These are phyloP conservation scores for Myxozyma mucilagina DNA, from an alignment of 805 yeast genomes.

Conservation along the genomic window DNA sequence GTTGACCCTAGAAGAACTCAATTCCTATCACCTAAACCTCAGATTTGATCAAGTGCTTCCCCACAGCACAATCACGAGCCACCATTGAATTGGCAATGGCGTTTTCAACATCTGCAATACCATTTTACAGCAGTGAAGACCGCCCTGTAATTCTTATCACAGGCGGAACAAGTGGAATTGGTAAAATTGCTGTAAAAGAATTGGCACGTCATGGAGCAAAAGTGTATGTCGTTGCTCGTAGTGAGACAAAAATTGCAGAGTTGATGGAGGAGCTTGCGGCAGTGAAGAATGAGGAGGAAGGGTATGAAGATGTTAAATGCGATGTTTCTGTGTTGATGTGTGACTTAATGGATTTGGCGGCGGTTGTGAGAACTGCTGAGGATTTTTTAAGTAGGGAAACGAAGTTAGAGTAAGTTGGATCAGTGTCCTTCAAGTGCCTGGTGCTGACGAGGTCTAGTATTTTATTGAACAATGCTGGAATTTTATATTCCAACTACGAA, in stretches of 20 bases:
- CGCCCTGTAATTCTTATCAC: conserved; percentile 18
- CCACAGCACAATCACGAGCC: background rate
- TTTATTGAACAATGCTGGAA: conserved; percentile 76
- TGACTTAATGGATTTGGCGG: conserved; percentile 14
- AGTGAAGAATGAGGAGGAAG: background rate
- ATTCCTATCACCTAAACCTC: background rate
- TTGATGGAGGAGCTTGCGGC: conserved; percentile 7
- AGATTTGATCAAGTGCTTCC: background rate
- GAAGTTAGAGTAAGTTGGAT: conserved; percentile 45
- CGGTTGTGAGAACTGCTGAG: conserved; percentile 10
- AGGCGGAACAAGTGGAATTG: conserved; percentile 31
- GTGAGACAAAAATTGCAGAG: conserved; percentile 4
- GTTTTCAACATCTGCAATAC: conserved; percentile 1
- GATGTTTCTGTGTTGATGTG: conserved; percentile 1
- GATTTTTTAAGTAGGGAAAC: conserved; percentile 18
- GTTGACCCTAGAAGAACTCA: too few species aligned
- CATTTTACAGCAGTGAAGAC: background rate
- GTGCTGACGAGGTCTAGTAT: conserved; percentile 37
- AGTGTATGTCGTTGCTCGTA: conserved; percentile 28
- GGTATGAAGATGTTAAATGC: background rate
- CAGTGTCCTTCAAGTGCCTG: background rate
- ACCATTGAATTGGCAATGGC: background rate
- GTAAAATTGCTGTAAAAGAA: conserved; percentile 23
- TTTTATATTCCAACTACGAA: conserved; percentile 71
- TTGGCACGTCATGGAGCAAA: conserved; percentile 26